These are phyloP conservation scores for Suillus variegatus DNA, from an alignment of 768 basidiomycete genomes.

Conservation along the genomic window DNA sequence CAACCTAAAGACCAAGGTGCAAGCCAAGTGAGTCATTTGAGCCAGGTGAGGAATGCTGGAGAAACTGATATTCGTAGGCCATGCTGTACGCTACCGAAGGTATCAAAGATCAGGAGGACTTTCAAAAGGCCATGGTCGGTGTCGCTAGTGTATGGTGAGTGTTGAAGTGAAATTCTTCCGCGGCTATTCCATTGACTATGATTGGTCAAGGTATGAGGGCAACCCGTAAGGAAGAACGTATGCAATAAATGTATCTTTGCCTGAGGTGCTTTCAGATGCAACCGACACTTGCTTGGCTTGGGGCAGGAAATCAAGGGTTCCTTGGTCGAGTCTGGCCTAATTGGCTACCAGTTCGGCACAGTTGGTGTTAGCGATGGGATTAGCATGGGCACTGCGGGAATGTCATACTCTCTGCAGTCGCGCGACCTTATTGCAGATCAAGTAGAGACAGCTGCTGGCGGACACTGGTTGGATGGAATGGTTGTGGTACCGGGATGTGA, in stretches of 20 bases:
- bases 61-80: constrained; percentile 52
- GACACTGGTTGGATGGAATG: constrained; percentile 98
- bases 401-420: constrained; percentile 96
- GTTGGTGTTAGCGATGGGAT: constrained; percentile 98
- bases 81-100: constrained; percentile 99
- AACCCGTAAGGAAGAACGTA: constrained; percentile 74
- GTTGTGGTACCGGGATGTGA: constrained; percentile 97
- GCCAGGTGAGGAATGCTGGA: neutral
- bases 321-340: constrained; percentile 64
- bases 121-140: constrained; percentile 96
- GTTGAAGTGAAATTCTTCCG: constrained; percentile 13
- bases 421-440: constrained; percentile 97
- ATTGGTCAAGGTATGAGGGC: constrained; percentile 84
- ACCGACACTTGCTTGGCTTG: constrained; percentile 86
- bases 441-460: constrained; percentile 94
- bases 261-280: constrained; percentile 65
- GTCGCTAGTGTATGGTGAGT: constrained; percentile 94
- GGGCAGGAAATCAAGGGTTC: constrained; percentile 89
- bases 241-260: neutral
- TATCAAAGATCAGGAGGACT: constrained; percentile 75
- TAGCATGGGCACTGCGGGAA: constrained; percentile 94
- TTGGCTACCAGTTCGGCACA: constrained; percentile 97
- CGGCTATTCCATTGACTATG: constrained; percentile 15
- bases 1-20: constrained; percentile 94
- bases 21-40: constrained; percentile 62